Base-by-base conservation (phyloP, 2,329 filamentous ascomycete species). In the Nannizziopsis arthrosporioides region DNA sequence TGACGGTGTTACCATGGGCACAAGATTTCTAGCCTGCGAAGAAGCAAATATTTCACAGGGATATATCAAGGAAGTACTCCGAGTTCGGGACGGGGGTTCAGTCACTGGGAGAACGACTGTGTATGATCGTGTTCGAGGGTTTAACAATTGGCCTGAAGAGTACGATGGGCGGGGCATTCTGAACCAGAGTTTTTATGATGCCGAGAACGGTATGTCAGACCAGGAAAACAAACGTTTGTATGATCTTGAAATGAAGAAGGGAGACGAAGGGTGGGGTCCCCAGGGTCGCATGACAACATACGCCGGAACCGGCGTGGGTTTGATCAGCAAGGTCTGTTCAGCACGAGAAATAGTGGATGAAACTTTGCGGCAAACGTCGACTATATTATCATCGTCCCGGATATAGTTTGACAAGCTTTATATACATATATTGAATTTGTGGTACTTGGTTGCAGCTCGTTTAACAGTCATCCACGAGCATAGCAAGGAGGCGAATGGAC, bases 261-360 rank as follows among this genome's bases (percentile, higher is more conserved):
- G 73, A 73, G 64, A 64, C 2, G 62, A 71, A 5, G 76, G 71
- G 3, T 73, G 75, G 73, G 77, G 76, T 18, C 63, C 63, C 0
- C 60, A 71, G 8, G 76, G 71, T 3, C 68, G 78, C 50, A 65
- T 81, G 66, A 78, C 76, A 3, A 76, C 76, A 8, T 83, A 81
- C 68, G 78, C 76, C 11, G 79, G 80, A 3, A 75, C 74, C 15
- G 78, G 72, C 0, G 73, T 82, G 11, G 80, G 80, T 0, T 63
- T 82, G 51, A 68, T 81, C 1, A 73, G 62, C 40, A 61, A 70
- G 35, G 65, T 76, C 1, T 68, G 68, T 54, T 58, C 65, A 12
- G 78, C 76, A 2, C 67, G 60, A 10, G 69, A 74, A 8, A 77
- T 82, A 56, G 70, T 78, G 2, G 60, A 61, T 40, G 70, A 74